Conservation (phyloP, 2,329 filamentous ascomycete genomes). For the Alternaria metachromatica region DNA sequence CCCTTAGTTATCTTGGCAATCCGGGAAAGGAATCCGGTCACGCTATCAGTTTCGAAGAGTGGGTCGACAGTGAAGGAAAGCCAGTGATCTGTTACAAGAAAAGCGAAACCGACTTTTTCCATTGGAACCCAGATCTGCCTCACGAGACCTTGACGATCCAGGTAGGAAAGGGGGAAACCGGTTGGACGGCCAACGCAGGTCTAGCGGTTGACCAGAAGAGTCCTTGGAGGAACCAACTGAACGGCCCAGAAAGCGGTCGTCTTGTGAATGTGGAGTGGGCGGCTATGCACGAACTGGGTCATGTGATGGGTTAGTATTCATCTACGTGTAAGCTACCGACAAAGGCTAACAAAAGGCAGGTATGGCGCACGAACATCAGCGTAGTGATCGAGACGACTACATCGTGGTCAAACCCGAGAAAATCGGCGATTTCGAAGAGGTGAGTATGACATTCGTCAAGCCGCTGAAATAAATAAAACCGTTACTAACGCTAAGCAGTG, state of each 20-base stretch:
- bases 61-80: neutral
- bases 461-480: neutral
- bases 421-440: neutral
- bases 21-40: neutral
- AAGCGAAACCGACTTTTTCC: neutral
- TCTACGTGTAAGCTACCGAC: neutral
- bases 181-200: constrained; percentile 1
- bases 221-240: neutral
- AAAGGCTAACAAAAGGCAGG: neutral
- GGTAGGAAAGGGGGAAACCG: neutral
- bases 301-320: constrained; percentile 1
- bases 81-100: neutral
- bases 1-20: neutral
- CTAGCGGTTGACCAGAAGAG: neutral
- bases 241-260: neutral
- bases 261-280: neutral
- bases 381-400: constrained; percentile 9
- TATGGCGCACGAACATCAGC: constrained; percentile 14
- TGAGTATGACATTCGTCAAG: neutral
- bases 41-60: constrained; percentile 3
- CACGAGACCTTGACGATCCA: neutral
- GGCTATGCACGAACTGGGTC: neutral
- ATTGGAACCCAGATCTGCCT: neutral
- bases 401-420: neutral
- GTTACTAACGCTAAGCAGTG: neutral